These are phyloP conservation scores for Colletotrichum shisoi DNA, from an alignment of 2,329 filamentous ascomycete genomes.

Conservation along the genomic window DNA sequence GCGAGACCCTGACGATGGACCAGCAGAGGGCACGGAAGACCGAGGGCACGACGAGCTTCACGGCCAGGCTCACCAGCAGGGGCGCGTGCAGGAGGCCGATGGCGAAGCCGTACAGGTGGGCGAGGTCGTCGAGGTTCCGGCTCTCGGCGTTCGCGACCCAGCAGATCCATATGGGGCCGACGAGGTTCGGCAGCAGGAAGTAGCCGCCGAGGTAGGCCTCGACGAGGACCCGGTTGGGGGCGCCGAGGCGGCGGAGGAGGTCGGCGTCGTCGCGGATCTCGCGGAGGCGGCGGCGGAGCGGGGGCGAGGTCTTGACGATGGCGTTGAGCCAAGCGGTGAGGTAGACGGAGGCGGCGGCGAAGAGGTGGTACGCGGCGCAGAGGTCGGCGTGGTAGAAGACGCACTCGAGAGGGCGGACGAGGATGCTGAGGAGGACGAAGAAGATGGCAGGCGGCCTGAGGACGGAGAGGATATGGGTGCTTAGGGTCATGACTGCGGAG, in stretches of 20 bases:
- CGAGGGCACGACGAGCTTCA: not conserved
- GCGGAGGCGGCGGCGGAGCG: not conserved
- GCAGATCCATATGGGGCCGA: slow-evolving; percentile 19
- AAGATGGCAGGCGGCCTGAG: slow-evolving; percentile 3
- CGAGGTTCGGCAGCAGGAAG: slow-evolving; percentile 30
- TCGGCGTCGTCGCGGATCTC: not conserved
- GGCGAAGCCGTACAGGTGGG: slow-evolving; percentile 30
- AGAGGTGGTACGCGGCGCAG: slow-evolving; percentile 19
- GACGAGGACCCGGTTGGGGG: slow-evolving; percentile 18
- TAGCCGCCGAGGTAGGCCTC: slow-evolving; percentile 23
- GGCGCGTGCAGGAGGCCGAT: slow-evolving; percentile 26
- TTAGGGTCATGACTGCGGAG: not conserved
- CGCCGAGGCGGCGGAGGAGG: not conserved
- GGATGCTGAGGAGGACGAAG: not conserved
- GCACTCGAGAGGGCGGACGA: slow-evolving; percentile 6
- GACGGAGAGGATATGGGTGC: not conserved
- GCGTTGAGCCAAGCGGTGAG: slow-evolving; percentile 21
- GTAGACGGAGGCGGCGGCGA: slow-evolving; percentile 16
- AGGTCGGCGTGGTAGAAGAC: slow-evolving; percentile 28
- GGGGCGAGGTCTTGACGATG: not conserved
- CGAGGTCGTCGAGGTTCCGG: slow-evolving; percentile 14
- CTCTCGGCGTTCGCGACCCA: not conserved
- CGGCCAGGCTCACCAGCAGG: not conserved
- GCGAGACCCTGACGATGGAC: not conserved
- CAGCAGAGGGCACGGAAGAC: not conserved